phyloP scores from a whole-genome alignment of 2,329 filamentous ascomycete species.

The Botrytis sinoallii region DNA sequence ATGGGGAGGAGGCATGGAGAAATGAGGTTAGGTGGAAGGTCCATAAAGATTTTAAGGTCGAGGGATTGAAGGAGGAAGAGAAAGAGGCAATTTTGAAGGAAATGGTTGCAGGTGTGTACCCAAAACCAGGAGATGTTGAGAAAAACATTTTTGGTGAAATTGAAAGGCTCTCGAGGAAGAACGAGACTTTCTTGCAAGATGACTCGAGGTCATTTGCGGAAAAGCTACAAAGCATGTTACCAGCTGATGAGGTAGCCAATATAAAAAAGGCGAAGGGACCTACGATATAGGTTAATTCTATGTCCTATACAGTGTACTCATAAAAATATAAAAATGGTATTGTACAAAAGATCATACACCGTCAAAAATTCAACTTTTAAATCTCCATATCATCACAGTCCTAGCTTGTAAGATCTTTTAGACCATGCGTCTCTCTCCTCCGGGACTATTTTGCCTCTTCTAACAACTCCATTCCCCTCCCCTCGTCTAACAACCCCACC shows the following conservation, averaged over 20 bases:
- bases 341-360: constrained; percentile 25
- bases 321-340: constrained; percentile 16
- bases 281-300: constrained; percentile 5
- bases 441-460: neutral
- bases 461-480: neutral
- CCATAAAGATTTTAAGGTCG: constrained; percentile 16
- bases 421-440: neutral
- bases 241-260: constrained; percentile 17
- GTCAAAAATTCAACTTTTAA: constrained; percentile 3
- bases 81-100: constrained; percentile 28
- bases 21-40: constrained; percentile 10
- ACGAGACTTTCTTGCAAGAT: constrained; percentile 36
- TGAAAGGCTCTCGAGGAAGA: constrained; percentile 30
- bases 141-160: constrained; percentile 27
- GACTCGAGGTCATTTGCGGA: constrained; percentile 32
- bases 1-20: constrained; percentile 6
- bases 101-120: constrained; percentile 37
- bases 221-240: constrained; percentile 34
- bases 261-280: neutral
- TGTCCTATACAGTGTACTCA: constrained; percentile 21
- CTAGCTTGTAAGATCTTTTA: neutral
- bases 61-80: constrained; percentile 22
- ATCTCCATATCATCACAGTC: neutral
- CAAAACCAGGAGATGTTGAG: constrained; percentile 23
- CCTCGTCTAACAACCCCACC: neutral